phyloP scores from a whole-genome alignment of 2,329 filamentous ascomycete species.

The Aspergillus sp. region DNA sequence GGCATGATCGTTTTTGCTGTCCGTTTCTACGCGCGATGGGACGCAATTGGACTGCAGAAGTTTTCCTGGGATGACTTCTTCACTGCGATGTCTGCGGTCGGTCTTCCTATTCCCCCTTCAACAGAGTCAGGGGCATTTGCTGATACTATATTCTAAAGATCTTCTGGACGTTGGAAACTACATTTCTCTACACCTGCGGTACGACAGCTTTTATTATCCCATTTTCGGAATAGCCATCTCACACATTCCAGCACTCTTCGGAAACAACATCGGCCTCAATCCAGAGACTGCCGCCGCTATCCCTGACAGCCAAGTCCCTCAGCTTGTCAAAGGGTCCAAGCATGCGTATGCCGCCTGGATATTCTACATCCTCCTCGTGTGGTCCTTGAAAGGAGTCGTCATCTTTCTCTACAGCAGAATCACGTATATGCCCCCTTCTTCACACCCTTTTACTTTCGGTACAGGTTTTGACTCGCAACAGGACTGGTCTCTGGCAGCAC shows the following conservation, averaged over 20 bases:
- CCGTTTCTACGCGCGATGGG: conserved; percentile 8
- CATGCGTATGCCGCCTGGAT: conserved; percentile 29
- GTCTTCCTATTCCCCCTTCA: not conserved
- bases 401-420: conserved; percentile 26
- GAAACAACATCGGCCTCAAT: conserved; percentile 26
- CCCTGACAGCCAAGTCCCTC: conserved; percentile 16
- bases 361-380: conserved; percentile 29
- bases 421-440: conserved; percentile 15
- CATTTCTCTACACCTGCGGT: conserved; percentile 9
- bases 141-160: conserved; percentile 1
- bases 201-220: not conserved
- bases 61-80: conserved; percentile 13
- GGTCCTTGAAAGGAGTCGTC: conserved; percentile 28
- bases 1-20: conserved; percentile 10
- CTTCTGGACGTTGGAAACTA: conserved; percentile 11
- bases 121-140: not conserved
- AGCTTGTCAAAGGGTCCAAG: conserved; percentile 23
- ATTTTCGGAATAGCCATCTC: not conserved
- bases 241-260: conserved; percentile 13
- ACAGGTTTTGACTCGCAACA: conserved; percentile 1
- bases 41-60: conserved; percentile 7
- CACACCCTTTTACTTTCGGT: not conserved
- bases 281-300: conserved; percentile 19
- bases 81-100: conserved; percentile 11
- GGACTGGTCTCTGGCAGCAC: conserved; percentile 20